Evolutionary conservation across 2,329 filamentous ascomycete genomes (phyloP).

Genomic region (Balansia obtecta): DNA sequence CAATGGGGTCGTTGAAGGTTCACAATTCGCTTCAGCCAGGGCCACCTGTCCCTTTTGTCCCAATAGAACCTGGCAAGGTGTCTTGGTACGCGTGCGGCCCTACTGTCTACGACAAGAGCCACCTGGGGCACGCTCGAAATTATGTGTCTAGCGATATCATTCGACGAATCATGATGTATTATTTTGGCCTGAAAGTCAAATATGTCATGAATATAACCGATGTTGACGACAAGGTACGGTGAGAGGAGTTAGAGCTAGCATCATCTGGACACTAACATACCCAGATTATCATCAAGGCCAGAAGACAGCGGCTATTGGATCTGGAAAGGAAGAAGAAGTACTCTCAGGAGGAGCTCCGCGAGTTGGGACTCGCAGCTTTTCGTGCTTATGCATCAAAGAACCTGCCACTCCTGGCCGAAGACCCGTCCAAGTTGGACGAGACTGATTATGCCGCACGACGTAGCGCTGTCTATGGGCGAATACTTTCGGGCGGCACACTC

Average conservation of each 20-base stretch:
- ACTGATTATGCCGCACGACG: constrained; percentile 37
- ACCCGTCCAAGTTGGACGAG: constrained; percentile 30
- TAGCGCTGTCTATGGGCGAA: constrained; percentile 39
- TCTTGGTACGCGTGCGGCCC: constrained; percentile 86
- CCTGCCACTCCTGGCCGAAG: constrained; percentile 36
- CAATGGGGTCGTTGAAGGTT: constrained; percentile 52
- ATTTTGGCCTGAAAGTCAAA: constrained; percentile 70
- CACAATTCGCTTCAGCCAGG: constrained; percentile 69
- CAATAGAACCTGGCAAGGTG: constrained; percentile 58
- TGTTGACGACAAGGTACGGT: constrained; percentile 56
- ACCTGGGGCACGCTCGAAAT: constrained; percentile 75
- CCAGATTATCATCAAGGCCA: constrained; percentile 47
- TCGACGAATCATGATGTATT: constrained; percentile 67
- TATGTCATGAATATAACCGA: constrained; percentile 95
- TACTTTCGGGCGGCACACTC: constrained; percentile 42
- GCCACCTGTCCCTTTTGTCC: constrained; percentile 60
- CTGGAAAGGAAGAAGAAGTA: constrained; percentile 61
- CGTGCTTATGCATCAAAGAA: constrained; percentile 42
- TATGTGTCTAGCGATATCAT: constrained; percentile 88
- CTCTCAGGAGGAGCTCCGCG: constrained; percentile 30
- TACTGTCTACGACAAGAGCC: constrained; percentile 72
- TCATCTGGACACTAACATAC: not conserved
- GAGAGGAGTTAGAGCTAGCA: not conserved
- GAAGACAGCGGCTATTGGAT: constrained; percentile 71
- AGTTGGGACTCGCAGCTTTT: constrained; percentile 41